These are phyloP conservation scores for Annulohypoxylon maeteangense DNA, from an alignment of 495 filamentous ascomycete species.

Conservation along the genomic window DNA sequence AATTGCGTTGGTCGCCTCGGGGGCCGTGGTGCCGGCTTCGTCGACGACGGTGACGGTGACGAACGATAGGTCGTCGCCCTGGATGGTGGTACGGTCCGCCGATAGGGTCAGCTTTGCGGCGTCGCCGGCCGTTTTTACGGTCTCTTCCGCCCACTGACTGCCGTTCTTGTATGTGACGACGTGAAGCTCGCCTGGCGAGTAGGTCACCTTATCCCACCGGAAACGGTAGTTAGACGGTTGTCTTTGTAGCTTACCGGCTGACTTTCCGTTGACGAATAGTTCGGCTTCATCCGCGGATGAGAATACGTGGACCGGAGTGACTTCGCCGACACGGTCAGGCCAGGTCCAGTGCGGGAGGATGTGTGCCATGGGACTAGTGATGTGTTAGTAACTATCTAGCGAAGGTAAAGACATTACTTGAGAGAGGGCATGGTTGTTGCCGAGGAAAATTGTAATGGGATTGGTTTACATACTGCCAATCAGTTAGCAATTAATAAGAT, in stretches of 20 bases:
- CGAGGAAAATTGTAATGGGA: neutral
- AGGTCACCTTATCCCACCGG: slow-evolving; percentile 60
- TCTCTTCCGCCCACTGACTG: slow-evolving; percentile 54
- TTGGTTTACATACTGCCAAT: slow-evolving; percentile 26
- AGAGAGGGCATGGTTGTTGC: too few relatives aligned
- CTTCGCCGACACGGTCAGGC: slow-evolving; percentile 55
- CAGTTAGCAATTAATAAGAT: slow-evolving; percentile 18
- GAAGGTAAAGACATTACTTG: neutral
- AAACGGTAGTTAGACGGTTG: slow-evolving; percentile 54
- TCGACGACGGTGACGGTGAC: slow-evolving; percentile 57
- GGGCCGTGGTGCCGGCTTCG: slow-evolving; percentile 49
- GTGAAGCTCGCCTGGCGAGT: slow-evolving; percentile 55
- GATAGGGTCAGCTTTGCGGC: slow-evolving; percentile 48
- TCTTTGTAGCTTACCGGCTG: slow-evolving; percentile 48
- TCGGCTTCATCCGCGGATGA: slow-evolving; percentile 60
- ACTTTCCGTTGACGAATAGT: slow-evolving; percentile 61
- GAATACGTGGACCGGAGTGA: slow-evolving; percentile 63
- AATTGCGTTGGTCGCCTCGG: slow-evolving; percentile 52
- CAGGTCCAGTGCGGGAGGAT: slow-evolving; percentile 65
- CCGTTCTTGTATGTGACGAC: slow-evolving; percentile 59
- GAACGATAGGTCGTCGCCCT: slow-evolving; percentile 57
- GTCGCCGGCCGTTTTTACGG: slow-evolving; percentile 49
- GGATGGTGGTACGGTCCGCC: slow-evolving; percentile 52
- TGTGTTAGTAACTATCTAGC: slow-evolving; percentile 7
- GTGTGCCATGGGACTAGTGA: slow-evolving; percentile 47